Evolutionary conservation across 768 basidiomycete genomes (phyloP), one percentile per base, ranked within the genome.

Genomic region (Tulasnella sp.): DNA sequence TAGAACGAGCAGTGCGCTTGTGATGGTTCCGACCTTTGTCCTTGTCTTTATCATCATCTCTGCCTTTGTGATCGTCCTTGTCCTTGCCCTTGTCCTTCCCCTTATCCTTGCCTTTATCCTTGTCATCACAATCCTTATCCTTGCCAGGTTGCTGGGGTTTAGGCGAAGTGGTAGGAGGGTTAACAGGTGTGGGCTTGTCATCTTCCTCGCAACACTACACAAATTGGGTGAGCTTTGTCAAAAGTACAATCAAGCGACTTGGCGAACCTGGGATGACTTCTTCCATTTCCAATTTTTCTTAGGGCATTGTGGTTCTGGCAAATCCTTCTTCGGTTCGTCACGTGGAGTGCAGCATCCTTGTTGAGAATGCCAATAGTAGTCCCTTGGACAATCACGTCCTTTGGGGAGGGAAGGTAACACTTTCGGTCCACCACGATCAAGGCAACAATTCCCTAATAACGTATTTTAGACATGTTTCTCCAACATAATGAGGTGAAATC

Each of bases 201-300:
- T n/a, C n/a, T n/a, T n/a, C n/a, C n/a, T n/a, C n/a, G 49, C 49
- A 51, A 42, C 49, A 51, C 27, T 51, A 42, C 24, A 35, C 54
- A 49, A 37, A 28, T 50, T 2, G 48, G 48, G 13, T 37, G 34
- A 15, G 39, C 22, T 37, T 40, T 44, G 15, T n/a, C n/a, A n/a
- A n/a, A n/a, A n/a, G n/a, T n/a, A n/a, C n/a, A n/a, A n/a, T n/a
- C n/a, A n/a, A n/a, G n/a, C n/a, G n/a, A n/a, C n/a, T n/a, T n/a
- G n/a, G n/a, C n/a, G n/a, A n/a, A n/a, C n/a, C n/a, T n/a, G n/a
- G n/a, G n/a, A n/a, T n/a, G n/a, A n/a, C n/a, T n/a, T n/a, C n/a
- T n/a, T n/a, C n/a, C n/a, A n/a, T n/a, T n/a, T n/a, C n/a, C n/a
- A n/a, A n/a, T n/a, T n/a, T n/a, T n/a, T n/a, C n/a, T n/a, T n/a